Evolutionary conservation across 768 basidiomycete genomes (phyloP), one percentile per base, ranked within the genome.

Genomic region (Fistulinella prunicolor): DNA sequence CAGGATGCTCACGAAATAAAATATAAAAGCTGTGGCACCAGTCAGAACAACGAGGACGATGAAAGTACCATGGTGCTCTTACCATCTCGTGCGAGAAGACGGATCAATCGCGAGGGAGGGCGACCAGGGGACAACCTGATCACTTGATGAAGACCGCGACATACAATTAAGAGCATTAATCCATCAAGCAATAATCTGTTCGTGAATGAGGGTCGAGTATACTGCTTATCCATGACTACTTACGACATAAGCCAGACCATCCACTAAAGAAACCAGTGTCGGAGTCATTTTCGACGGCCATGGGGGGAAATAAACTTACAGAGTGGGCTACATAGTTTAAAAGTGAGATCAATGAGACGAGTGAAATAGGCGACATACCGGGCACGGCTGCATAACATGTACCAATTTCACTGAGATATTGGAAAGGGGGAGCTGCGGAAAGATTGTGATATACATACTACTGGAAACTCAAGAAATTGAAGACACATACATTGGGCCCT

Each of bases 261-360:
- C 59, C 60, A 62, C 59, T 60, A 28, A 21, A 20, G 22, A n/a
- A n/a, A n/a, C n/a, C n/a, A n/a, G n/a, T n/a, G n/a, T n/a, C 14
- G 17, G n/a, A 38, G 30, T 26, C 12, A 8, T 3, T 9, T 35
- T 34, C 19, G 23, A 50, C 22, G 17, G 20, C n/a, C 4, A 9
- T 13, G 38, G 4, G n/a, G 10, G 42, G 29, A 44, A n/a, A 3
- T 2, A 21, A 4, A 50, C 60, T 20, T 46, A 62, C 59, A 26
- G 20, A 0, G 2, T 41, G 6, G 3, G 46, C 59, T 59, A 19
- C 10, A 35, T 34, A 12, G 0, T 9, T 0, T 6, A 4, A n/a
- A n/a, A 32, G n/a, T 50, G 28, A 55, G 53, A 45, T 47, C 20
- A 44, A 13, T 13, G 2, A 10, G 2, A 19, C 7, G 17, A 6